Percentiles rank a stretch among this genome's conserved stretches.
Evolutionary conservation across 371 early-diverging fungal species (phyloP).

Genomic region (Syncephalis fuscata): DNA sequence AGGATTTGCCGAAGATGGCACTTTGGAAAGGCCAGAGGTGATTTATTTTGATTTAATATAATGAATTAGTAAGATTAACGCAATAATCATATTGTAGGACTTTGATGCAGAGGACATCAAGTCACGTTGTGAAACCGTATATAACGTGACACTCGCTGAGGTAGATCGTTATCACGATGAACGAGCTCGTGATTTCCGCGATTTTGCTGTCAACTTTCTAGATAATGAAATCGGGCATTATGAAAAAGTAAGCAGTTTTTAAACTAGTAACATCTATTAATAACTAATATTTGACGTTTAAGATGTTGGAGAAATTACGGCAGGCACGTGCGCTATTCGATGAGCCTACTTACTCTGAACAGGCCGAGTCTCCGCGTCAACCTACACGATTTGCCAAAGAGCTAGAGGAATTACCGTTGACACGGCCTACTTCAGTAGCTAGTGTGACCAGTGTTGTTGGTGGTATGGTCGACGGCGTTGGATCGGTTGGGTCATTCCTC

Average conservation of each 20-base stretch:
- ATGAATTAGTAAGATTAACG: neutral
- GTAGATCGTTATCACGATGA: conserved; percentile 21
- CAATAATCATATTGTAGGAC: conserved; percentile 7
- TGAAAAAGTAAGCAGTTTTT: conserved; percentile 14
- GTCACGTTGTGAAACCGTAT: conserved; percentile 24
- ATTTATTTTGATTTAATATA: neutral
- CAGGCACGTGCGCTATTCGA: conserved; percentile 17
- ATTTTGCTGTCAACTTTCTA: conserved; percentile 15
- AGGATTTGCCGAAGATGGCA: conserved; percentile 13
- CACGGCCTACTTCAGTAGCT: conserved; percentile 20
- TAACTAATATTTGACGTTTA: neutral
- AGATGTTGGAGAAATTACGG: conserved; percentile 18
- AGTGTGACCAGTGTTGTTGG: conserved; percentile 22
- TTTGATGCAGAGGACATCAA: conserved; percentile 18
- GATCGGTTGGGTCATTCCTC: conserved; percentile 18
- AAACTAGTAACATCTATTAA: neutral
- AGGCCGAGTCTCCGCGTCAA: conserved; percentile 13
- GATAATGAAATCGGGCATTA: conserved; percentile 21
- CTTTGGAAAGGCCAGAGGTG: neutral
- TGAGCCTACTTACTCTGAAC: conserved; percentile 13
- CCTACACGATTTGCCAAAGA: conserved; percentile 14
- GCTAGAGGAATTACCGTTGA: conserved; percentile 14
- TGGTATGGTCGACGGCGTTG: conserved; percentile 23
- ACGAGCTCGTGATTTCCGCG: conserved; percentile 17
- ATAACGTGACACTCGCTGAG: conserved; percentile 21